Evolutionary conservation across 257 asterid species (phyloP).

Genomic region (Anisodus tanguticus): DNA sequence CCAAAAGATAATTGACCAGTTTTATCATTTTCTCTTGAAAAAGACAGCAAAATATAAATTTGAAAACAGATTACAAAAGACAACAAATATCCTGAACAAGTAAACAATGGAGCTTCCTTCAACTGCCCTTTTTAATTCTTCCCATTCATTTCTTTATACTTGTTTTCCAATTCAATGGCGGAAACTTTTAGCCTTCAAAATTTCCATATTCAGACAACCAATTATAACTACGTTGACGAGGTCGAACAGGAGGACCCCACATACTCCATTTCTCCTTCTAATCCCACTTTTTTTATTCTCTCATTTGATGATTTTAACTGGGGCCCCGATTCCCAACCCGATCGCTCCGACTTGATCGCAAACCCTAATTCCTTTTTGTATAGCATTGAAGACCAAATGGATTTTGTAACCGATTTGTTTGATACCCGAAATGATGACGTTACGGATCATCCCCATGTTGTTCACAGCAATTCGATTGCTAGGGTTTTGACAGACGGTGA

Average conservation of each 20-base stretch:
- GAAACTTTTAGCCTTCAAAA: not conserved
- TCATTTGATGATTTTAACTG: not conserved
- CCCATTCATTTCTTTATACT: too few species aligned
- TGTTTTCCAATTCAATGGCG: constrained; percentile 4
- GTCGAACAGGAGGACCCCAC: not conserved
- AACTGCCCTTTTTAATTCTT: not conserved
- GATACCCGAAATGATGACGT: not conserved
- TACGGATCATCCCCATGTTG: not conserved
- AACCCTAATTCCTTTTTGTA: not conserved
- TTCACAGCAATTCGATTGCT: not conserved
- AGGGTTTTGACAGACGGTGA: not conserved
- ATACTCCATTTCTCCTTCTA: not conserved
- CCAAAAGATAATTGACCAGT: too few species aligned
- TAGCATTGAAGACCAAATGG: not conserved
- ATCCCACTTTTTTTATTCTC: not conserved
- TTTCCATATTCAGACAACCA: not conserved
- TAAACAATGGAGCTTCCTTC: not conserved
- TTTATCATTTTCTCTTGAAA: too few species aligned
- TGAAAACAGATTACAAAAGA: not conserved
- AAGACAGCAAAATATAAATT: too few species aligned
- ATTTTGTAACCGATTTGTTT: constrained; percentile 14
- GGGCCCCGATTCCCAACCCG: not conserved
- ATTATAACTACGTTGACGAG: not conserved
- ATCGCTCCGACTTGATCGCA: not conserved
- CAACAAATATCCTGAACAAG: not conserved